These are phyloP conservation scores for Fraxinus sp. DNA, from an alignment of 305 asterid genomes.

Conservation along the genomic window DNA sequence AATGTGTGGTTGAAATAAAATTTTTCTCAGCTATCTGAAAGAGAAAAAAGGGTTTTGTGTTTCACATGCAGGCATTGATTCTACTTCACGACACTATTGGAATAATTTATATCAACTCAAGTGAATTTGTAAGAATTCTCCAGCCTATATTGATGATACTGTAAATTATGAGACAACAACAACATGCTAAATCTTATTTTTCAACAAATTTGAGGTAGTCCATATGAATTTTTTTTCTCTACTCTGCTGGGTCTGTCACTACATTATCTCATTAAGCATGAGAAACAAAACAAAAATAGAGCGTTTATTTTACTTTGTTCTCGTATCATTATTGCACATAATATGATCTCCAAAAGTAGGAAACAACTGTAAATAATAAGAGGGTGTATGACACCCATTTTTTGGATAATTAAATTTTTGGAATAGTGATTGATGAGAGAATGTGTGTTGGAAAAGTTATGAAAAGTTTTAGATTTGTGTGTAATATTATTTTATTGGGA, in stretches of 20 bases:
- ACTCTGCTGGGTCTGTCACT: not conserved
- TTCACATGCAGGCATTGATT: not conserved
- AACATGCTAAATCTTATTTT: not conserved
- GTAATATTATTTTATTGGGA: too few relatives aligned
- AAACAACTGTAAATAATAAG: not conserved
- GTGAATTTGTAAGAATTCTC: constrained; percentile 9
- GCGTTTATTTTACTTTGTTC: not conserved
- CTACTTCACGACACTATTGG: not conserved
- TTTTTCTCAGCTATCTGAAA: not conserved
- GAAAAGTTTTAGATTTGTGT: too few relatives aligned
- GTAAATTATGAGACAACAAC: not conserved
- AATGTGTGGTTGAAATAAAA: too few relatives aligned
- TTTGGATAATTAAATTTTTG: too few relatives aligned
- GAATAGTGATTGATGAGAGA: too few relatives aligned
- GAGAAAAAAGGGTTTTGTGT: not conserved
- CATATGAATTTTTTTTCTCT: not conserved
- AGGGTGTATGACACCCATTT: too few relatives aligned
- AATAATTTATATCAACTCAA: not conserved
- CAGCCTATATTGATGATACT: not conserved
- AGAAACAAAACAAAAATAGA: not conserved
- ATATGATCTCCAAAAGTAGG: not conserved
- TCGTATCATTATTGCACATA: not conserved
- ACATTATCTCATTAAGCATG: not conserved
- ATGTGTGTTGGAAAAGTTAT: too few relatives aligned
- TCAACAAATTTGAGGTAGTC: not conserved